Conservation (phyloP, 495 filamentous ascomycete genomes). For the Hyphodiscus hymeniophilus region DNA sequence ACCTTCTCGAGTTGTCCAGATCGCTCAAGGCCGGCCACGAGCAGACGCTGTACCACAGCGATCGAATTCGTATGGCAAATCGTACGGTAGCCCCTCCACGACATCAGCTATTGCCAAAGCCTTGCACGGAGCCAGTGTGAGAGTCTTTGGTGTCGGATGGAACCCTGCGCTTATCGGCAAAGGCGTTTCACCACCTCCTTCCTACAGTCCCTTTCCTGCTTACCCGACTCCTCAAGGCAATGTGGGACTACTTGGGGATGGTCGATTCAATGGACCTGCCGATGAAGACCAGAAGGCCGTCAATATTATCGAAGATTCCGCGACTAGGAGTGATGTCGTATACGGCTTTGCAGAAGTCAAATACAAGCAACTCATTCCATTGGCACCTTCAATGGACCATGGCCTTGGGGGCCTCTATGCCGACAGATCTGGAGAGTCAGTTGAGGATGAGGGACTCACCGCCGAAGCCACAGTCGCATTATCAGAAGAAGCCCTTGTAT, state of each 20-base stretch:
- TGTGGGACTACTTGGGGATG: conserved; percentile 54
- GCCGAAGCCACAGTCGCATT: conserved; percentile 76
- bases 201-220: conserved; percentile 74
- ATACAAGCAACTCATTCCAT: conserved; percentile 87
- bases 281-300: conserved; percentile 80
- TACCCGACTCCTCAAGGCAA: conserved; percentile 56
- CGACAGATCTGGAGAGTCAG: conserved; percentile 33
- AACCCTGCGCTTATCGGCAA: conserved; percentile 58
- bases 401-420: conserved; percentile 55
- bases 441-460: conserved; percentile 65
- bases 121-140: conserved; percentile 84
- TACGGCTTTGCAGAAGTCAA: conserved; percentile 98
- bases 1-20: conserved; percentile 54
- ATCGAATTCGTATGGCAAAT: conserved; percentile 69
- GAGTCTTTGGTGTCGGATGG: conserved; percentile 68
- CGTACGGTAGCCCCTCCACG: conserved; percentile 71
- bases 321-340: conserved; percentile 87
- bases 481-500: conserved; percentile 88
- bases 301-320: conserved; percentile 79
- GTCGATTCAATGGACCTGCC: conserved; percentile 45
- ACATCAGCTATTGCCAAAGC: conserved; percentile 91
- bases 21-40: conserved; percentile 51
- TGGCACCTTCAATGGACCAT: conserved; percentile 68
- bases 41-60: conserved; percentile 57
- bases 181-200: conserved; percentile 66